Base-by-base conservation (phyloP, 345 rosid species). In the Eucalyptus guilfoylei region DNA sequence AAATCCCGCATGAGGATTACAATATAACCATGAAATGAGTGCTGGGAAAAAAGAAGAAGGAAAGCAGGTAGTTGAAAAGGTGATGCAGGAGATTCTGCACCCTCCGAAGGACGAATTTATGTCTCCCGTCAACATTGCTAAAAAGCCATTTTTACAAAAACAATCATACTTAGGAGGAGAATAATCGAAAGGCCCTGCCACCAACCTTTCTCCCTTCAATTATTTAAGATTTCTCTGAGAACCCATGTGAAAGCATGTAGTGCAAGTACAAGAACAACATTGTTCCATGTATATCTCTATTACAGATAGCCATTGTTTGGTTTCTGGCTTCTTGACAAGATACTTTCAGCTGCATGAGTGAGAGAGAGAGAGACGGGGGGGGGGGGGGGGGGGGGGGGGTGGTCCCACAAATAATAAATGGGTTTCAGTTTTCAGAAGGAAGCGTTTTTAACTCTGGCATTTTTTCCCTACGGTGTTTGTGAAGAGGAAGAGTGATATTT, bases 211-310 rank as follows among this genome's bases (percentile, higher is more conserved):
- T 72, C 47, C 83, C 45, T 72, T 54, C 34, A 52, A 80, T 88
- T 67, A 88, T 88, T 88, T 44, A 24, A 28, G 9, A 55, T 69
- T 50, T 52, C 80, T 86, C 91, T 88, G 91, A 88, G 88, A 83
- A 76, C 86, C 92, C 93, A 92, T 90, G 90, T 91, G 92, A 88
- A 89, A 86, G 87, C 90, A 89, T 69, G 87, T 37, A 88, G 81
- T 87, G 8, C 83, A 76, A 76, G 83, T 10, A 76, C 45, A 37
- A 45, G 69, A 80, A 86, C 49, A 47, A 32, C 49, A 89, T n/a
- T 87, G 81, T 49, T 89, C 86, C 88, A 44, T 89, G 67, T 88
- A 86, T 17, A 76, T 37, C 47, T 76, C 55, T 30, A 86, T 7
- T 86, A 87, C 72, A 89, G 87, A 89, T 24, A 45, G 88, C 50